phyloP scores from a whole-genome alignment of 2,329 filamentous ascomycete species.

The Parastagonospora nodorum region DNA sequence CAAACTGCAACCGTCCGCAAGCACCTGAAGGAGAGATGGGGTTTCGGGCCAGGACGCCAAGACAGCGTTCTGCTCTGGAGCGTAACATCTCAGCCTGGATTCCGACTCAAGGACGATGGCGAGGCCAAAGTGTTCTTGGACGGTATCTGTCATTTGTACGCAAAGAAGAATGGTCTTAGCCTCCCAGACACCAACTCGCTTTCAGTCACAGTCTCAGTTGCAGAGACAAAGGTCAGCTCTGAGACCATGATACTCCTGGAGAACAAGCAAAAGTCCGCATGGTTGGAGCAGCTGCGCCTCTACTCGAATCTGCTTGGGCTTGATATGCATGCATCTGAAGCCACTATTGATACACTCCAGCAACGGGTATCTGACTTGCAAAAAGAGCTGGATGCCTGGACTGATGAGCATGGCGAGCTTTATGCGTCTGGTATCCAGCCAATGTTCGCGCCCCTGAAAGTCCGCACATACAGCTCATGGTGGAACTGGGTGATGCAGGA shows the following conservation, averaged over 20 bases:
- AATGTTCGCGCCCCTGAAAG: conserved; percentile 16
- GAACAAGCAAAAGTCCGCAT: too few relatives aligned
- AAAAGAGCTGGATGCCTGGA: conserved; percentile 21
- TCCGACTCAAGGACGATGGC: conserved; percentile 10
- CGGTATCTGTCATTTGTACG: conserved; percentile 3
- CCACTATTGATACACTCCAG: conserved; percentile 8
- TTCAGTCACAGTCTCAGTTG: too few relatives aligned
- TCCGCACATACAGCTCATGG: conserved; percentile 18
- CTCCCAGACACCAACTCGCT: too few relatives aligned
- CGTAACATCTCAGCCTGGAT: conserved; percentile 9
- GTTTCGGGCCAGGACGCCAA: conserved; percentile 13
- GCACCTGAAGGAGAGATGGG: conserved; percentile 9
- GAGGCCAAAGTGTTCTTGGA: conserved; percentile 15
- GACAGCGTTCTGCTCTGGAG: conserved; percentile 14
- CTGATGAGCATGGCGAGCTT: conserved; percentile 18
- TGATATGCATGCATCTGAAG: conserved; percentile 8
- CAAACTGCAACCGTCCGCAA: conserved; percentile 13
- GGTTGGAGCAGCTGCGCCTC: too few relatives aligned
- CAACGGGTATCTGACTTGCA: conserved; percentile 13
- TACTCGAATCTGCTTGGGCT: conserved; percentile 14
- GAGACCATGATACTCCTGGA: too few relatives aligned
- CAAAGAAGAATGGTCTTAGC: too few relatives aligned
- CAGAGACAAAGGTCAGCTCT: too few relatives aligned
- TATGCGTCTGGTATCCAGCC: conserved; percentile 22
- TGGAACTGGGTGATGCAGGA: conserved; percentile 28